These are phyloP conservation scores for Abrus precatorius DNA, from an alignment of 306 rosid genomes.

Conservation along the genomic window DNA sequence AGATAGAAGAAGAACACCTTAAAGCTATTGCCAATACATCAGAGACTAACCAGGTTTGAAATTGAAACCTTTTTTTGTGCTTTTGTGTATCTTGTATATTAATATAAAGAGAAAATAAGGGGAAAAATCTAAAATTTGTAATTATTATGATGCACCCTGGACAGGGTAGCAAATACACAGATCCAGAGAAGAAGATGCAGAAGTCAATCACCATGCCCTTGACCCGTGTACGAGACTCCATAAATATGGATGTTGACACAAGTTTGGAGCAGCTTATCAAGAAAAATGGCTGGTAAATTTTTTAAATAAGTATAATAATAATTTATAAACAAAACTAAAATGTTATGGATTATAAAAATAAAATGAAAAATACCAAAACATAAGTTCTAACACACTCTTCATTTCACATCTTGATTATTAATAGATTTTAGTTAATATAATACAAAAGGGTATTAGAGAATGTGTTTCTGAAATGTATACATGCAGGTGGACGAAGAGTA, in stretches of 20 bases:
- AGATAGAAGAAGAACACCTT: constrained; percentile 66
- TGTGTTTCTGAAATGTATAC: background rate
- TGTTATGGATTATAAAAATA: too few relatives aligned
- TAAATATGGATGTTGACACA: constrained; percentile 41
- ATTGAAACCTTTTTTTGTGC: background rate
- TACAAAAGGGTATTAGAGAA: too few relatives aligned
- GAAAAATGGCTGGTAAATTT: constrained; percentile 68
- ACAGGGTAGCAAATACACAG: constrained; percentile 24
- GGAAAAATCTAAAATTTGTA: background rate
- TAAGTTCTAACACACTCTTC: background rate
- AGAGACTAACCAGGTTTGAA: constrained; percentile 52
- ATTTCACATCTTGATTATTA: background rate
- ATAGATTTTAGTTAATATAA: too few relatives aligned
- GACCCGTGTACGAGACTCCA: constrained; percentile 26
- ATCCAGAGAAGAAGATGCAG: constrained; percentile 44
- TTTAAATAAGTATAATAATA: too few relatives aligned
- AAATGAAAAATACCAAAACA: too few relatives aligned
- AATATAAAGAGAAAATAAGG: background rate
- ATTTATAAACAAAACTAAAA: too few relatives aligned
- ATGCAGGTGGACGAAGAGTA: constrained; percentile 89
- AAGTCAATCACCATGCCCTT: constrained; percentile 56
- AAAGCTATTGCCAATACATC: constrained; percentile 52
- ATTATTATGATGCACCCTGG: background rate
- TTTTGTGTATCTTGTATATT: too few relatives aligned
- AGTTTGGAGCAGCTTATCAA: constrained; percentile 57